phyloP scores from a whole-genome alignment of 208 protist genomes.

The Crithidia thermophila region DNA sequence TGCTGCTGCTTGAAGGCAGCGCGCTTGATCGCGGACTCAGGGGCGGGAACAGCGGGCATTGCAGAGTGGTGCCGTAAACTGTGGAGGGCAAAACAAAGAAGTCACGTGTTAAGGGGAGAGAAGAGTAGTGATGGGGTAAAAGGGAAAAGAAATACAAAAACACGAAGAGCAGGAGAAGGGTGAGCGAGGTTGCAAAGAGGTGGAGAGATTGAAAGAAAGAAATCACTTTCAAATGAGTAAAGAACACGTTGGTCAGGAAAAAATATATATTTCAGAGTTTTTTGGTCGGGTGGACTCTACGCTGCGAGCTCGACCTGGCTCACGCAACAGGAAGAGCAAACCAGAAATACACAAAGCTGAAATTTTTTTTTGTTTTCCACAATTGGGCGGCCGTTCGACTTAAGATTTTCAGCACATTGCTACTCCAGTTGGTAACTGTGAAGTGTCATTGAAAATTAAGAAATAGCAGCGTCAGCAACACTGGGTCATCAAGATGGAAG shows the following conservation, averaged over 20 bases:
- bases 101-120: neutral
- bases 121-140: neutral
- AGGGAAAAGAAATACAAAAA: neutral
- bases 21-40: slow-evolving; percentile 90
- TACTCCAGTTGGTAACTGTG: too few species aligned
- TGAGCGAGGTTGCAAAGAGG: neutral
- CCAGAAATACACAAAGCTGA: too few species aligned
- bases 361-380: too few species aligned
- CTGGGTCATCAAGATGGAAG: too few species aligned
- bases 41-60: slow-evolving; percentile 85
- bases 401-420: too few species aligned
- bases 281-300: too few species aligned
- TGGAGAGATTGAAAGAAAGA: neutral
- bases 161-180: neutral
- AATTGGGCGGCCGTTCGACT: too few species aligned
- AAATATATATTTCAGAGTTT: neutral
- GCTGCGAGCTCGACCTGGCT: too few species aligned
- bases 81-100: neutral
- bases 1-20: slow-evolving; percentile 92
- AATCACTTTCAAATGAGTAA: too few species aligned
- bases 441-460: too few species aligned
- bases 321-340: too few species aligned
- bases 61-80: slow-evolving; percentile 20
- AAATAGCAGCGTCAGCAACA: too few species aligned
- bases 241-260: neutral